Conservation (phyloP, 768 basidiomycete genomes). For the Rhodotorula diobovata region DNA sequence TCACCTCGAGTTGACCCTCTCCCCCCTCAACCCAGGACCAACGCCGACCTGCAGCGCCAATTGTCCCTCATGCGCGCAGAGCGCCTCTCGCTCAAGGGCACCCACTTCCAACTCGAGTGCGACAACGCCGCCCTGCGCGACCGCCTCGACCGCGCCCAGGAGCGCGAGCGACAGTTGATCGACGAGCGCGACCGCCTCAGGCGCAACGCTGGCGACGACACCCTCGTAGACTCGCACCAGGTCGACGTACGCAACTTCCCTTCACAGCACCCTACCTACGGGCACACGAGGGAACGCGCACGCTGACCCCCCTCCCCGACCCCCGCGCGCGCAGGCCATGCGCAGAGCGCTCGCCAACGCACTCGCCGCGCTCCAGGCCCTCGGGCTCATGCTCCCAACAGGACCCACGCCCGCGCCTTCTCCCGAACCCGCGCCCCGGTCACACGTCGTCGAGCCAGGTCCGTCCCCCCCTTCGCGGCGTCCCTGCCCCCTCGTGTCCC, state of each 20-base stretch:
- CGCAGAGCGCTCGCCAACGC: slow-evolving; percentile 10
- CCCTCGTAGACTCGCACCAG: slow-evolving; percentile 15
- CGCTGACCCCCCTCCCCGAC: not conserved
- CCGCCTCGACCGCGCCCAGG: slow-evolving; percentile 8
- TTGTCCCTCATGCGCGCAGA: slow-evolving; percentile 37
- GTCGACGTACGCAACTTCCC: slow-evolving; percentile 35
- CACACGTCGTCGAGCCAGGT: not conserved
- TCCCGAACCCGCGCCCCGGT: not conserved
- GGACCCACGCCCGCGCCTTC: not conserved
- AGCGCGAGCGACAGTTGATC: slow-evolving; percentile 11
- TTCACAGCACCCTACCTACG: too few species aligned
- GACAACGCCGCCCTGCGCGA: slow-evolving; percentile 23
- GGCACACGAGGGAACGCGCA: too few species aligned
- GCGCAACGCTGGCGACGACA: too few species aligned
- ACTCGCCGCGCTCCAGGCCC: slow-evolving; percentile 19
- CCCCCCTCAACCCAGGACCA: slow-evolving; percentile 21
- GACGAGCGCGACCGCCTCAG: slow-evolving; percentile 9
- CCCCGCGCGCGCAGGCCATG: slow-evolving; percentile 14
- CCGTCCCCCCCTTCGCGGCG: not conserved
- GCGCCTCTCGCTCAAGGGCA: slow-evolving; percentile 33
- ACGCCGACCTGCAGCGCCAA: slow-evolving; percentile 38
- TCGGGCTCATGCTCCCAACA: slow-evolving; percentile 5
- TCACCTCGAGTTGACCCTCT: slow-evolving; percentile 1
- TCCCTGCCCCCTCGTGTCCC: too few species aligned
- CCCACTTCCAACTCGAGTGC: slow-evolving; percentile 29